Evolutionary conservation across 495 filamentous ascomycete genomes (phyloP).

Genomic region (Penicillium argentinense): DNA sequence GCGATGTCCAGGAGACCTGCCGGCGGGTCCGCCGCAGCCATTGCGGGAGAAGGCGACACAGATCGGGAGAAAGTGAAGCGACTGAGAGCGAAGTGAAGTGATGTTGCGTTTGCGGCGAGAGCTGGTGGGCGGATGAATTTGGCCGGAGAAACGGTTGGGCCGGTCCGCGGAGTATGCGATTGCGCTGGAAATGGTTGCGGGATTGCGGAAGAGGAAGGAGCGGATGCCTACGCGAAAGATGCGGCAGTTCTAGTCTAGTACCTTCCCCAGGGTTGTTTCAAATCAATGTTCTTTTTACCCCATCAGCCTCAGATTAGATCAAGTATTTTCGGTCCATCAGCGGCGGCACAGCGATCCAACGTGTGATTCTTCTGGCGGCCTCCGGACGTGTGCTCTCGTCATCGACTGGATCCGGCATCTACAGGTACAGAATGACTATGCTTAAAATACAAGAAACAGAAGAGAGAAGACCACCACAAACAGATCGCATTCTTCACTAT

Average conservation of each 20-base stretch:
- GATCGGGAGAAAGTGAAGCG: neutral
- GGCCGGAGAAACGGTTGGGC: slow-evolving; percentile 21
- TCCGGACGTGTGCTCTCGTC: slow-evolving; percentile 46
- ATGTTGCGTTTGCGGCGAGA: neutral
- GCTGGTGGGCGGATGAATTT: slow-evolving; percentile 14
- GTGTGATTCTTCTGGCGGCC: slow-evolving; percentile 33
- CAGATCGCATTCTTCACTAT: neutral
- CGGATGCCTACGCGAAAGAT: neutral
- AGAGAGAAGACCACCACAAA: slow-evolving; percentile 3
- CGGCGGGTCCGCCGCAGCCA: slow-evolving; percentile 44
- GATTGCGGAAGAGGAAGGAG: neutral
- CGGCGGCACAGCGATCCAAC: slow-evolving; percentile 43
- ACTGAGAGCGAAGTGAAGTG: slow-evolving; percentile 5
- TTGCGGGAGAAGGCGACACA: slow-evolving; percentile 18
- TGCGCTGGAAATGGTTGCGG: too few species aligned
- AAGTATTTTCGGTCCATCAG: slow-evolving; percentile 52
- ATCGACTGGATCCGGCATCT: slow-evolving; percentile 23
- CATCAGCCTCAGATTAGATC: slow-evolving; percentile 54
- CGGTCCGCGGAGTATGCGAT: too few species aligned
- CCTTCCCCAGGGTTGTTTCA: neutral
- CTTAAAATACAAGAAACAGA: slow-evolving; percentile 4
- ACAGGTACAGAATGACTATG: slow-evolving; percentile 1
- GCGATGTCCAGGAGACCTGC: slow-evolving; percentile 48
- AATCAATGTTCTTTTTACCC: neutral
- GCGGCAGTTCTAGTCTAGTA: too few species aligned